Evolutionary conservation across 352 stramenopile species (phyloP), one percentile per base, ranked within the genome.

Genomic region (Globisporangium spinosum): DNA sequence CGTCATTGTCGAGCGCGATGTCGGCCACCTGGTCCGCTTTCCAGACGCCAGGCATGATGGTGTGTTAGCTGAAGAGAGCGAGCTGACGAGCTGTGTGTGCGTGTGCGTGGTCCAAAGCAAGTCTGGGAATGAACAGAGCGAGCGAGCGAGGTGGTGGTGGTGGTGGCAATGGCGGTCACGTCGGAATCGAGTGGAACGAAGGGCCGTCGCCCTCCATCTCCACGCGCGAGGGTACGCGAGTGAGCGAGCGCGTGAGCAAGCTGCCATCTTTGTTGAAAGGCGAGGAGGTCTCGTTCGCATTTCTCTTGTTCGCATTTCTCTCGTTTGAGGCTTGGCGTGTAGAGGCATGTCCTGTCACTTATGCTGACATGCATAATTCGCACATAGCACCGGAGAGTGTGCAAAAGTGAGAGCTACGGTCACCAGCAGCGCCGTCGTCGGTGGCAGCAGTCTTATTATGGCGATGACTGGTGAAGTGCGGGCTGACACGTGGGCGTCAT

Each of bases 1-100:
- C 57, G 2, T 65, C 77, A 62, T 40, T 32, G 9, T 68, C 51
- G 6, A 68, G 22, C 23, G 29, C 53, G 29, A 68, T 68, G 10
- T 53, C 23, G 10, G 53, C 62, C 20, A 68, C 17, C 38, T 68
- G 51, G 20, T 68, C 17, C n/a, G 62, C 32, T 62, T 55, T 60
- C 62, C 62, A 68, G 51, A 59, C 62, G 38, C 62, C 62, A 20
- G 32, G 22, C 62, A 68, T 68, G 15, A 10, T 22, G 40, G 15
- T 22, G 40, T 59, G 62, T 20, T 8, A 61, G 43, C 4, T 23
- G 29, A 13, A 25, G 32, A 38, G 47, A 32, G 35, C 35, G 10
- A 22, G 59, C 6, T 49, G 12, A 22, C 15, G 51, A 6, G 22
- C 10, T 15, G 35, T 43, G 35, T 64, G 22, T 34, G 32, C 35